Conservation (phyloP, 208 protist species). For the Leishmania mexicana region DNA sequence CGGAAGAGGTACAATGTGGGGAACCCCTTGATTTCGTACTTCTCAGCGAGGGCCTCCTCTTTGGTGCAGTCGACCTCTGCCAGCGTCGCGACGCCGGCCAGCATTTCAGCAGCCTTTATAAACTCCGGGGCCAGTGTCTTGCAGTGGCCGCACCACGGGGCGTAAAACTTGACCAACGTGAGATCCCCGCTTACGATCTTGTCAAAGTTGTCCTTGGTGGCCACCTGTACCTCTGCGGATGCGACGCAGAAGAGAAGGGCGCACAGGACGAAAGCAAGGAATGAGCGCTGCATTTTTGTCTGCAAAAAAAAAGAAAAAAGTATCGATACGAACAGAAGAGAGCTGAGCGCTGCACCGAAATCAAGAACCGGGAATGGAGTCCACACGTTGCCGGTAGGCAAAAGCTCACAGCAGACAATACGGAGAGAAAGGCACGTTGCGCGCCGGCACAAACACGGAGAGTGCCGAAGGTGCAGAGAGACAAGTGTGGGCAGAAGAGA, state of each 20-base stretch:
- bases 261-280: conserved; percentile 12
- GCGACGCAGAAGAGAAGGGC: conserved; percentile 20
- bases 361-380: not conserved
- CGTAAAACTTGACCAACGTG: conserved; percentile 94
- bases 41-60: conserved; percentile 54
- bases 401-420: not conserved
- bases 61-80: conserved; percentile 87
- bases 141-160: conserved; percentile 96
- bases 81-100: conserved; percentile 56
- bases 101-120: conserved; percentile 62
- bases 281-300: conserved; percentile 19
- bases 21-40: conserved; percentile 79
- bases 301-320: not conserved
- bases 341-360: not conserved
- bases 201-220: conserved; percentile 74
- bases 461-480: not conserved
- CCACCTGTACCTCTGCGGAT: conserved; percentile 57
- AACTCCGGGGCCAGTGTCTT: conserved; percentile 92
- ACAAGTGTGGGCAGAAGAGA: not conserved
- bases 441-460: not conserved
- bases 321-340: not conserved
- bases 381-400: not conserved
- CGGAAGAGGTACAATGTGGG: conserved; percentile 87
- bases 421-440: not conserved
- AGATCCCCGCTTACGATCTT: conserved; percentile 50